Percentiles rank a stretch among this genome's conserved stretches.
Evolutionary conservation across 2,329 filamentous ascomycete species (phyloP).

Genomic region (Venturia asperata): DNA sequence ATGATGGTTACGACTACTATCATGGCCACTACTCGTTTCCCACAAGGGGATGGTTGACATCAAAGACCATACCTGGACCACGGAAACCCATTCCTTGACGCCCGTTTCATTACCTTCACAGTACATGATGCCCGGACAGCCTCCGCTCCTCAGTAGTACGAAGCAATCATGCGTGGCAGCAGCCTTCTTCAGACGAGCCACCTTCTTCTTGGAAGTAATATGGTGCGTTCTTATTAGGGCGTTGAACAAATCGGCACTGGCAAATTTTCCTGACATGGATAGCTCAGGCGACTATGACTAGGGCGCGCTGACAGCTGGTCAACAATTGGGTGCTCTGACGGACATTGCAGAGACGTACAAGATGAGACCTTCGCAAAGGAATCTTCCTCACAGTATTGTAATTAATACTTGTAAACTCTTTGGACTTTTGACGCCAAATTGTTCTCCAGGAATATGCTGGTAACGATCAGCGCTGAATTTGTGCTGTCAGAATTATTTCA

Average conservation of each 20-base stretch:
- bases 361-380: too few relatives aligned
- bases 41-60: not conserved
- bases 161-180: conserved; percentile 54
- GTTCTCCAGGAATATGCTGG: too few relatives aligned
- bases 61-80: conserved; percentile 45
- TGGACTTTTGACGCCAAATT: not conserved
- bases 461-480: too few relatives aligned
- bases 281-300: not conserved
- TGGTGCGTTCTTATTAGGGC: conserved; percentile 72
- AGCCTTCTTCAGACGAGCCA: conserved; percentile 56
- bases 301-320: not conserved
- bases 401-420: not conserved
- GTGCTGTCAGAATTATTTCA: too few relatives aligned
- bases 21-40: too few relatives aligned
- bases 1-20: too few relatives aligned
- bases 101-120: conserved; percentile 54
- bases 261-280: not conserved
- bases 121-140: conserved; percentile 71
- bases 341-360: not conserved
- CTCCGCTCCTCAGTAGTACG: conserved; percentile 59
- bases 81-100: conserved; percentile 57
- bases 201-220: conserved; percentile 73
- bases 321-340: not conserved
- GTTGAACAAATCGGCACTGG: conserved; percentile 33
- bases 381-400: not conserved